Evolutionary conservation across 768 basidiomycete species (phyloP).

Genomic region (Amanita molliuscula): DNA sequence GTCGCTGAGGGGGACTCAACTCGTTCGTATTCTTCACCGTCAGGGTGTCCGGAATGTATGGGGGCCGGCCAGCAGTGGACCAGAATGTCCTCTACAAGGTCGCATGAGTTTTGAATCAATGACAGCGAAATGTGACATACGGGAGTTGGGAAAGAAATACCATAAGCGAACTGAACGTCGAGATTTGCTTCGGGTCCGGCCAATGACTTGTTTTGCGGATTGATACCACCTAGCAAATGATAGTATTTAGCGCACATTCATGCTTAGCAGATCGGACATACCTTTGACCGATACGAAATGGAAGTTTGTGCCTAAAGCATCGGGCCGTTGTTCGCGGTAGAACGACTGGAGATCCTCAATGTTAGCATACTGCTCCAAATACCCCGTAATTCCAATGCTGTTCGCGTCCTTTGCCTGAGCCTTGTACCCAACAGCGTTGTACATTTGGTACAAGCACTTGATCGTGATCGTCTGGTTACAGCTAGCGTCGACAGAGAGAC

Average conservation of each 20-base stretch:
- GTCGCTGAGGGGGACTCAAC: conserved; percentile 12
- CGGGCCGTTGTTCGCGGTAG: conserved; percentile 33
- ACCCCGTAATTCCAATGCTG: conserved; percentile 42
- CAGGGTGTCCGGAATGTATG: conserved; percentile 36
- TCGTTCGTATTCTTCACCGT: conserved; percentile 29
- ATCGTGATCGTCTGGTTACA: conserved; percentile 42
- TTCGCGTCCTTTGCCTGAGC: conserved; percentile 33
- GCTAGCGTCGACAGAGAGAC: conserved; percentile 34
- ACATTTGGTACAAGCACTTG: conserved; percentile 41
- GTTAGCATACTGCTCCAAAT: conserved; percentile 42
- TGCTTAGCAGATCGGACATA: conserved; percentile 11
- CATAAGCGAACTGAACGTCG: conserved; percentile 54
- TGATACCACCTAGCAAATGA: conserved; percentile 35
- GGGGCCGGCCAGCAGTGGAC: conserved; percentile 52
- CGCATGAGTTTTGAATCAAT: background rate
- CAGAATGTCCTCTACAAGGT: conserved; percentile 35
- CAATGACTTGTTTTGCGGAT: conserved; percentile 37
- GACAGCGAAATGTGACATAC: conserved; percentile 10
- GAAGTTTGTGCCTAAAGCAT: conserved; percentile 40
- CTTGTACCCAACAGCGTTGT: conserved; percentile 37
- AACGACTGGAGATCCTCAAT: conserved; percentile 39
- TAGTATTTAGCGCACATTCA: conserved; percentile 6
- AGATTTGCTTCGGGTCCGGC: conserved; percentile 58
- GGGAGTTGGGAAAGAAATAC: conserved; percentile 48
- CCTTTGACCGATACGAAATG: conserved; percentile 44